A percentile compares a stretch with the other conserved stretches of the same genome.
Conservation (phyloP, 768 basidiomycete species). For the Boletus fagicola region DNA sequence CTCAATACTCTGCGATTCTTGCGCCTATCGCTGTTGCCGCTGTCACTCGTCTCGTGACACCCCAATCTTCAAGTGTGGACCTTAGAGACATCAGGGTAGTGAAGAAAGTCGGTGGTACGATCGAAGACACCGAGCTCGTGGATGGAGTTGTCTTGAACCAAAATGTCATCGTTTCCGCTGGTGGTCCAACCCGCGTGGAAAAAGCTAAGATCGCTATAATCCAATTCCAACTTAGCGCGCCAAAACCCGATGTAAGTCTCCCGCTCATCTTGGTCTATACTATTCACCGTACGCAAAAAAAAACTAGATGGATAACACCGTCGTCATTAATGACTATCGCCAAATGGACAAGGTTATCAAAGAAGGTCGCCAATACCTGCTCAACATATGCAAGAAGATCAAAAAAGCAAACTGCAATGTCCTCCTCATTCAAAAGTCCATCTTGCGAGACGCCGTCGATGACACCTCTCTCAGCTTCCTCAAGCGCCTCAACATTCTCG, state of each 20-base stretch:
- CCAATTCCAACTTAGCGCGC: slow-evolving; percentile 96
- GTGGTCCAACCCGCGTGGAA: slow-evolving; percentile 92
- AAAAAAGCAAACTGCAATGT: slow-evolving; percentile 99
- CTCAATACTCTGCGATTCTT: slow-evolving; percentile 96
- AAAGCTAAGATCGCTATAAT: slow-evolving; percentile 98
- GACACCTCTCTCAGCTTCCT: slow-evolving; percentile 97
- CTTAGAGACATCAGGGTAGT: slow-evolving; percentile 94
- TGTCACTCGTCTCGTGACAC: slow-evolving; percentile 85
- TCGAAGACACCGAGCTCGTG: slow-evolving; percentile 96
- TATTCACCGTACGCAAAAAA: background rate
- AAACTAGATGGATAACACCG: slow-evolving; percentile 96
- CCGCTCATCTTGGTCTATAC: background rate
- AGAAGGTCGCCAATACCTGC: slow-evolving; percentile 95
- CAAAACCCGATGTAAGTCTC: slow-evolving; percentile 88
- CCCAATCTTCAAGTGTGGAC: slow-evolving; percentile 92
- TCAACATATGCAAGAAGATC: slow-evolving; percentile 98
- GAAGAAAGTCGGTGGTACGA: slow-evolving; percentile 98
- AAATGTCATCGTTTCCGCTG: slow-evolving; percentile 84
- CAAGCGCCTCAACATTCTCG: slow-evolving; percentile 93
- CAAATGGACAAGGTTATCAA: slow-evolving; percentile 99
- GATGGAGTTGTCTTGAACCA: slow-evolving; percentile 98
- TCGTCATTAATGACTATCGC: slow-evolving; percentile 98
- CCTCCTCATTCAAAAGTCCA: slow-evolving; percentile 98
- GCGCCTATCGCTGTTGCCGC: slow-evolving; percentile 99
- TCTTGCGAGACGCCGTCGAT: slow-evolving; percentile 98